Percentiles rank a stretch among this genome's conserved stretches.
Evolutionary conservation across 169 alveolate species (phyloP).

Genomic region (Amoebophrya sp.): DNA sequence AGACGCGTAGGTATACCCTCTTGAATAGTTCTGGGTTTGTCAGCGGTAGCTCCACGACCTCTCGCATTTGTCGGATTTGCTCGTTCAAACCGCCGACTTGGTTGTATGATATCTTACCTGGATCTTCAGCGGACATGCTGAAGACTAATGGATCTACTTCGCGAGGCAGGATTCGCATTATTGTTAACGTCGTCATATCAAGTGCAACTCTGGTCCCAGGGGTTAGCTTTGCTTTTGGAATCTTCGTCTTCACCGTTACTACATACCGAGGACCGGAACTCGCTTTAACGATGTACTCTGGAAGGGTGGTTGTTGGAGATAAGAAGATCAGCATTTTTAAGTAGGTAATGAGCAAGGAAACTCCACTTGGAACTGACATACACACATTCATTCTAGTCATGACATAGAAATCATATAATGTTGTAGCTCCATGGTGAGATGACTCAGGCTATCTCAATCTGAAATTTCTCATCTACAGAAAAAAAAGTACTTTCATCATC

Average conservation of each 20-base stretch:
- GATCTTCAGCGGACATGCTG: constrained; percentile 93
- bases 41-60: constrained; percentile 96
- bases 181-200: constrained; percentile 97
- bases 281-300: constrained; percentile 77
- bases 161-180: constrained; percentile 92
- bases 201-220: constrained; percentile 96
- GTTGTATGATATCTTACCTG: constrained; percentile 68
- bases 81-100: constrained; percentile 96
- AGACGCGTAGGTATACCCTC: constrained; percentile 60
- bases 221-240: constrained; percentile 77
- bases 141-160: constrained; percentile 97
- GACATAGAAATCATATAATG: neutral
- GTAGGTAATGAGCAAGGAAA: neutral
- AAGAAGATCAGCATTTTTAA: neutral
- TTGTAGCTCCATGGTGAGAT: constrained; percentile 43
- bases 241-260: constrained; percentile 89
- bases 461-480: constrained; percentile 9
- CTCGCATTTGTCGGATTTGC: constrained; percentile 94
- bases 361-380: neutral
- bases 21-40: constrained; percentile 94
- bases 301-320: too few relatives aligned
- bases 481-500: constrained; percentile 76
- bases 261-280: constrained; percentile 96
- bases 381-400: neutral
- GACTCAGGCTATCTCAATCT: constrained; percentile 39